These are phyloP conservation scores for Pythium pyrilobum DNA, from an alignment of 352 stramenopile genomes.

Conservation along the genomic window DNA sequence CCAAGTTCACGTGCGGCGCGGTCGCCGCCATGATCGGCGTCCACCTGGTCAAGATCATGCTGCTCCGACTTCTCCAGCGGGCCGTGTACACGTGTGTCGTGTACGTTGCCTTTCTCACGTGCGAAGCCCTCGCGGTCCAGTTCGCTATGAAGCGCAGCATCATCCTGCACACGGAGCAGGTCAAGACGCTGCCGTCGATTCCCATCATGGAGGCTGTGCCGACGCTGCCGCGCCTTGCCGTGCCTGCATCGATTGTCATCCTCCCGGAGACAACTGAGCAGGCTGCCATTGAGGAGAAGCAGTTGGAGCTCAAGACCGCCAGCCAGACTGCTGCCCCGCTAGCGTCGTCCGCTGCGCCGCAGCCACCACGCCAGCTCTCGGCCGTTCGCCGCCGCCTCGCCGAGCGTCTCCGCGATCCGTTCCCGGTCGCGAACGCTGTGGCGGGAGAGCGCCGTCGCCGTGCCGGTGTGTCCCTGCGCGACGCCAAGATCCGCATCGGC, in stretches of 20 bases:
- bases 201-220: neutral
- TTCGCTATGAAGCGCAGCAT: slow-evolving; percentile 5
- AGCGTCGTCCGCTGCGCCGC: neutral
- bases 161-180: too few relatives aligned
- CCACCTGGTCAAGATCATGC: neutral
- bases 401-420: slow-evolving; percentile 31
- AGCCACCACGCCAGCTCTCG: slow-evolving; percentile 7
- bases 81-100: neutral
- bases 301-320: neutral
- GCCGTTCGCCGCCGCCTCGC: slow-evolving; percentile 38
- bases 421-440: slow-evolving; percentile 49
- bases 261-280: neutral
- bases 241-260: slow-evolving; percentile 15
- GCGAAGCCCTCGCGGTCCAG: slow-evolving; percentile 7
- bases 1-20: slow-evolving; percentile 23
- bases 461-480: slow-evolving; percentile 38
- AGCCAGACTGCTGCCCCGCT: neutral
- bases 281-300: neutral
- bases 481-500: slow-evolving; percentile 67
- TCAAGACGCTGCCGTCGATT: slow-evolving; percentile 7
- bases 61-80: neutral
- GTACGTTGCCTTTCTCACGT: slow-evolving; percentile 6
- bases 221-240: slow-evolving; percentile 24
- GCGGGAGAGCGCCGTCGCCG: slow-evolving; percentile 47
- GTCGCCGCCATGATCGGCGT: slow-evolving; percentile 25